Evolutionary conservation across 2,329 filamentous ascomycete genomes (phyloP), one percentile per base, ranked within the genome.

Genomic region (Septoria petroselini): DNA sequence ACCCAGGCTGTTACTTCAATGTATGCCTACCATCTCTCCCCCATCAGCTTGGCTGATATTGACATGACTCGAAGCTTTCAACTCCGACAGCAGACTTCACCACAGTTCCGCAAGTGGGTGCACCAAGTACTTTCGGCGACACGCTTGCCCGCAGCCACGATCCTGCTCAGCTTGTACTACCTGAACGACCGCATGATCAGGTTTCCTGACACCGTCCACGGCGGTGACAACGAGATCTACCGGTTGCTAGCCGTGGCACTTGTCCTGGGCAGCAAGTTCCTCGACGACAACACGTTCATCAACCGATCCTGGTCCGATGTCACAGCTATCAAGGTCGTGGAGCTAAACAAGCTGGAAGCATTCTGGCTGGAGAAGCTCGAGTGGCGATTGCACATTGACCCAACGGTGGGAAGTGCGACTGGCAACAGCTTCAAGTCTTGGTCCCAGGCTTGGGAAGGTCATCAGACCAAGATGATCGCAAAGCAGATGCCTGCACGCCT

Each of bases 231-330:
- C 35, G 84, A 93, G 66, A 80, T 94, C 47, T 95, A 91, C 78
- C 86, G 89, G 53, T 85, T 94, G 74, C 78, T 95, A 57, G 95
- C 90, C 5, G 86, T 91, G 30, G 83, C 86, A 6, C 75, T 96
- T 50, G 79, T 96, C 43, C 77, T 96, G 45, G 91, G 89, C 53
- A 95, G 89, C 81, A 96, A 96, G 74, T 96, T 95, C 65, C 76
- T 95, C 59, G 91, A 96, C 65, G 91, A 95, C 76, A 95, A 95
- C 72, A 96, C 91, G 4, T 96, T 96, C 72, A 91, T 95, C 77
- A 96, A 95, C 73, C 86, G 88, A 48, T 95, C 91, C 1, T 96
- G 91, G 91, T 88, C 91, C 4, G 91, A 96, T 66, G 91, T 96
- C 44, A 95, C 89, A 70, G 88, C 88, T 54, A 95, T 96, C 59